phyloP scores from a whole-genome alignment of 106 monocot genomes.

The Platanthera guangdongensis region DNA sequence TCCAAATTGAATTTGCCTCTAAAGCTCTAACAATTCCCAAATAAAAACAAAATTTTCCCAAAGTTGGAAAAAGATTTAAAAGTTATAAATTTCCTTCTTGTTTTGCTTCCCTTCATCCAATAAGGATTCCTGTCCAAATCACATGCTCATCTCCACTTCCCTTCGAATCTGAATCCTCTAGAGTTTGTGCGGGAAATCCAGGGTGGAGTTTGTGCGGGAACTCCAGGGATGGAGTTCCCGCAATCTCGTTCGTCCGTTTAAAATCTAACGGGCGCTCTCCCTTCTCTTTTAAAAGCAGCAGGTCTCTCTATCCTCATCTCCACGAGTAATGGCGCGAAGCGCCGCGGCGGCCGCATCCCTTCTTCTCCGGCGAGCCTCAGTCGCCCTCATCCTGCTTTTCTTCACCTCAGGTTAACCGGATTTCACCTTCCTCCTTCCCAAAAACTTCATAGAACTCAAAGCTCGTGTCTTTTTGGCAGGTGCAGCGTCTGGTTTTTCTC shows the following conservation, averaged over 20 bases:
- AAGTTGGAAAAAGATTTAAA: too few relatives aligned
- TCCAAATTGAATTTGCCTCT: too few relatives aligned
- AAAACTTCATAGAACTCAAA: neutral
- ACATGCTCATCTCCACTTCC: neutral
- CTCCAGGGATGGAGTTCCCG: too few relatives aligned
- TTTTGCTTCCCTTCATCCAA: too few relatives aligned
- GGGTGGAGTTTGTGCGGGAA: too few relatives aligned
- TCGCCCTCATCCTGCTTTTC: constrained; percentile 13
- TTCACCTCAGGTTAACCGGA: constrained; percentile 5
- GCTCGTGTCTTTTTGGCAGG: constrained; percentile 8
- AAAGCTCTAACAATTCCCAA: too few relatives aligned
- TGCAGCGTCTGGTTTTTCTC: neutral
- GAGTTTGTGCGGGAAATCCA: too few relatives aligned
- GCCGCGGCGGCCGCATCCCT: neutral
- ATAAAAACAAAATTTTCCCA: too few relatives aligned
- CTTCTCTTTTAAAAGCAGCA: neutral
- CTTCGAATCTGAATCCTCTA: too few relatives aligned
- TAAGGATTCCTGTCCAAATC: neutral
- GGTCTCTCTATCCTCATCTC: neutral
- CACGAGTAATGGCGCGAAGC: constrained; percentile 6
- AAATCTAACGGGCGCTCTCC: too few relatives aligned
- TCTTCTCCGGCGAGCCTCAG: constrained; percentile 2
- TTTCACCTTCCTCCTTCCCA: neutral
- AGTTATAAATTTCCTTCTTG: too few relatives aligned
- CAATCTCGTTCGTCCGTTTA: too few relatives aligned